Evolutionary conservation across 1,284 basidiomycete species (phyloP), one percentile per base, ranked within the genome.

Genomic region (Ustilago crameri): DNA sequence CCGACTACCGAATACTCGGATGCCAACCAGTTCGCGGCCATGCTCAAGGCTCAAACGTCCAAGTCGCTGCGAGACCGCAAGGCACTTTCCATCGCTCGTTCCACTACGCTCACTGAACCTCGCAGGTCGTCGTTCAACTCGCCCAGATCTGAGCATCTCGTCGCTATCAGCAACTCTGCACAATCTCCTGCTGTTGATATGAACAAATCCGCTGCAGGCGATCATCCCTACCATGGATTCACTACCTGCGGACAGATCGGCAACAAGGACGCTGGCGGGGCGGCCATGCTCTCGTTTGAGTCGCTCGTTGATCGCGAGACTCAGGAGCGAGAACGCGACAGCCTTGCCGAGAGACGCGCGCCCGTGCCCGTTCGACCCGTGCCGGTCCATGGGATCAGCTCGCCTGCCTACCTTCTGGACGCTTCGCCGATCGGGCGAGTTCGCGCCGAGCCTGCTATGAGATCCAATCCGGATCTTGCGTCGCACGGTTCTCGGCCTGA

Each of bases 31-130:
- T 76, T 76, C 26, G 76, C 76, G 5, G 51, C 56, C 18, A 64
- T 72, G 67, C 69, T 75, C 51, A 66, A 62, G 49, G 61, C 55
- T 18, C 74, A 76, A 53, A 78, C 74, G 27, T 34, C 53, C 41
- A 61, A 62, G 41, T 76, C 74, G 54, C 59, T 78, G 41, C 55
- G 61, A 32, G 57, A 69, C 34, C 60, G 54, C 57, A 64, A 75
- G 46, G 67, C 66, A 1, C 47, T 68, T 5, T 63, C 65, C 10
- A 44, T 68, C 22, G 58, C 64, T 17, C 59, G 73, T 9, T 62
- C 73, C 26, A 53, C 61, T n/a, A 66, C 58, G 34, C 45, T 69
- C 9, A 49, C 68, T 23, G 62, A 62, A 51, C 54, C 54, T 14
- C 68, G 68, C 30, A 61, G 68, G 41, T 66, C 68, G 47, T 72